Conservation (phyloP, 2,329 filamentous ascomycete species). For the Neopestalotiopsis sp. region DNA sequence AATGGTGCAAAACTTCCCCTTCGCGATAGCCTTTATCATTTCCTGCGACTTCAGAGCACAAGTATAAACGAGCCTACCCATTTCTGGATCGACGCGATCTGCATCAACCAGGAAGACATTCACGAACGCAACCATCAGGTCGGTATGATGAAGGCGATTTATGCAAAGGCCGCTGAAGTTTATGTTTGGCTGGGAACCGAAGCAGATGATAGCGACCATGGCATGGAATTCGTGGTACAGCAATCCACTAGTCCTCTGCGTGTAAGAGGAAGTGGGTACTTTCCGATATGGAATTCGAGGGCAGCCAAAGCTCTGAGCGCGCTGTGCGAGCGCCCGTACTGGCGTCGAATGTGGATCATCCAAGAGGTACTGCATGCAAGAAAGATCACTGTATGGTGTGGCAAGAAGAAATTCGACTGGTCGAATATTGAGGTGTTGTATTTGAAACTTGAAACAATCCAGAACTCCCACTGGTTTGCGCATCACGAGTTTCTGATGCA, state of each 20-base stretch:
- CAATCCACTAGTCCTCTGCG: background rate
- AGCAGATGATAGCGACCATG: constrained; percentile 3
- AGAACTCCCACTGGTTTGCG: background rate
- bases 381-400: background rate
- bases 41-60: no score
- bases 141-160: no score
- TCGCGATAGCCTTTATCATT: no score
- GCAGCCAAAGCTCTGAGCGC: background rate
- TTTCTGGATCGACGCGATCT: no score
- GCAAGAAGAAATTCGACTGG: background rate
- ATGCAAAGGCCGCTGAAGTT: no score
- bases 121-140: no score
- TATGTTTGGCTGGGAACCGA: constrained; percentile 3
- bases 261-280: background rate
- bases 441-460: background rate
- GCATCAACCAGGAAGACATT: no score
- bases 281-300: background rate
- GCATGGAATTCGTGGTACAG: background rate
- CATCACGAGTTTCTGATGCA: background rate
- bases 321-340: background rate
- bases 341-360: constrained; percentile 5
- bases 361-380: background rate
- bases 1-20: no score
- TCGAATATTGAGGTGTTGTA: background rate
- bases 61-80: no score